phyloP scores from a whole-genome alignment of 2,329 filamentous ascomycete genomes.

The Sphaerostilbella broomeana region DNA sequence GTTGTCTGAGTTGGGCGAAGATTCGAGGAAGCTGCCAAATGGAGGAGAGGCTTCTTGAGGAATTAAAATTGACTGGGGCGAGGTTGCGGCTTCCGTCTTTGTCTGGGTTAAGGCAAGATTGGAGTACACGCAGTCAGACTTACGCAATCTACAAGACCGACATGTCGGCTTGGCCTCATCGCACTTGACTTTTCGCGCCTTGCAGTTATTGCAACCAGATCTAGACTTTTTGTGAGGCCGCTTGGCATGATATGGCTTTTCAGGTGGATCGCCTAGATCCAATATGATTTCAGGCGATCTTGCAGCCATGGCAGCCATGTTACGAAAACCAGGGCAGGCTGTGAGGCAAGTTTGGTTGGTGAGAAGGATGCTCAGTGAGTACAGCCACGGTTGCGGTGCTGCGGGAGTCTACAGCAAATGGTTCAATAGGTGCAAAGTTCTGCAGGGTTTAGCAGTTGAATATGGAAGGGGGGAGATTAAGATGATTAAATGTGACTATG shows the following conservation, averaged over 20 bases:
- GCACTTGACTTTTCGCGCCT: conserved; percentile 49
- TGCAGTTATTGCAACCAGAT: conserved; percentile 48
- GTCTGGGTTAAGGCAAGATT: too few relatives aligned
- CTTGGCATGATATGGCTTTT: conserved; percentile 35
- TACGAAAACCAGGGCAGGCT: background rate
- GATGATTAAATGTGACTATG: too few relatives aligned
- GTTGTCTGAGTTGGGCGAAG: too few relatives aligned
- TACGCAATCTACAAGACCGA: conserved; percentile 41
- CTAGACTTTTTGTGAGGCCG: conserved; percentile 51
- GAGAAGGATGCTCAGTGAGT: background rate
- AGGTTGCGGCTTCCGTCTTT: too few relatives aligned
- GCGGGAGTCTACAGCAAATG: too few relatives aligned
- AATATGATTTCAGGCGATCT: conserved; percentile 4
- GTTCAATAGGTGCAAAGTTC: too few relatives aligned
- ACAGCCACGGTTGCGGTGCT: too few relatives aligned
- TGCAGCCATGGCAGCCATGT: conserved; percentile 3
- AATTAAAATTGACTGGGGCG: too few relatives aligned
- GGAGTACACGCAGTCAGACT: conserved; percentile 42
- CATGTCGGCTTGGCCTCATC: conserved; percentile 46
- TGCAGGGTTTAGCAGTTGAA: too few relatives aligned
- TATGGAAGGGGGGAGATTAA: too few relatives aligned
- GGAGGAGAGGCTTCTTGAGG: too few relatives aligned
- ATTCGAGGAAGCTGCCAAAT: too few relatives aligned
- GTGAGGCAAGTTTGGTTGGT: background rate
- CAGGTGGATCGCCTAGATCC: background rate